Evolutionary conservation across 2,329 filamentous ascomycete genomes (phyloP).

Genomic region (Botrytis fragariae): DNA sequence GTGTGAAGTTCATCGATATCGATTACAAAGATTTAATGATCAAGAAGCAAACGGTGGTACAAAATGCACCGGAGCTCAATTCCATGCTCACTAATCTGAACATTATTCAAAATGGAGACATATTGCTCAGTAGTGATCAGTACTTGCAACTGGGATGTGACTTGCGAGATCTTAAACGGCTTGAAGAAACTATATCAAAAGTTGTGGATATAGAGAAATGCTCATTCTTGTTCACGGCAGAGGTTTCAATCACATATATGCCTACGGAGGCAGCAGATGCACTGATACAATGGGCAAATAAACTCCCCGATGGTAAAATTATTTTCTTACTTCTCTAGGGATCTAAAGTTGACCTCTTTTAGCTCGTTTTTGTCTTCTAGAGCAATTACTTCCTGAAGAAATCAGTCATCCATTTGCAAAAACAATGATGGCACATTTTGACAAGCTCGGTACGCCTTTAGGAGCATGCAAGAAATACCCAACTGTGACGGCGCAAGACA

Average conservation of each 20-base stretch:
- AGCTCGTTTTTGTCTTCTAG: constrained; percentile 82
- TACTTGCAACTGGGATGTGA: constrained; percentile 84
- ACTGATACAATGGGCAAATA: constrained; percentile 75
- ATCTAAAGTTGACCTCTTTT: constrained; percentile 28
- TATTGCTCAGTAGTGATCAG: constrained; percentile 63
- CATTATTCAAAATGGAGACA: constrained; percentile 42
- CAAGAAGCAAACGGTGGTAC: constrained; percentile 68
- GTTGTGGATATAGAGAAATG: constrained; percentile 58
- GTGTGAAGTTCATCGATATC: constrained; percentile 74
- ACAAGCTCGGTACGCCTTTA: constrained; percentile 76
- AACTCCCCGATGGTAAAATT: constrained; percentile 60
- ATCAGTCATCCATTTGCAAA: constrained; percentile 76
- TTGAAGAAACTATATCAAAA: constrained; percentile 58
- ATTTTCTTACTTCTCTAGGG: background rate
- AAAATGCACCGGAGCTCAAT: constrained; percentile 59
- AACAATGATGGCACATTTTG: constrained; percentile 82
- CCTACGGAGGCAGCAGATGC: constrained; percentile 68
- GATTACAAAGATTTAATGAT: constrained; percentile 80
- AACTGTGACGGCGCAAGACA: constrained; percentile 60
- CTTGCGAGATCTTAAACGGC: constrained; percentile 61
- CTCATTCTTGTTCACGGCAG: constrained; percentile 75
- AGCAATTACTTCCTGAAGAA: constrained; percentile 81
- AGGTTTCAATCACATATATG: constrained; percentile 93
- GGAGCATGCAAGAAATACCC: constrained; percentile 71
- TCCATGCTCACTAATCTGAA: constrained; percentile 49